Conservation (phyloP, 148 eudicot genomes). For the Persicaria maculosa region DNA sequence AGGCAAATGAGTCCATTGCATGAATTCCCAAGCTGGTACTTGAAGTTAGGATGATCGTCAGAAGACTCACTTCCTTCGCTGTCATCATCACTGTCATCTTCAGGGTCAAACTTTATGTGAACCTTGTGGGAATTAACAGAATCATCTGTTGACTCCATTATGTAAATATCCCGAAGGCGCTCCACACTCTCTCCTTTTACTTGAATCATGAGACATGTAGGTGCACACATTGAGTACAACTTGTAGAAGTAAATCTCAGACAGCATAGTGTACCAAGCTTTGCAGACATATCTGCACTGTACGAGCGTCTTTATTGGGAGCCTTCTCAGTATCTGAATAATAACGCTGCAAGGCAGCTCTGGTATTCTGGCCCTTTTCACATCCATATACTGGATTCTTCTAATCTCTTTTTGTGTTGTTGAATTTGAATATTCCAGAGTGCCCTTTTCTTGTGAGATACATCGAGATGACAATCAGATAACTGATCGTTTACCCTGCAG, state of each 20-base stretch:
- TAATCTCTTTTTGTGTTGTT: not conserved
- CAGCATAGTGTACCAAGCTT: constrained; percentile 30
- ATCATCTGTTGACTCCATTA: constrained; percentile 18
- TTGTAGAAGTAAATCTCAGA: constrained; percentile 25
- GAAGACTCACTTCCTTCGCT: not conserved
- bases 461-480: not conserved
- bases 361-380: not conserved
- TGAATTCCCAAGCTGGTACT: constrained; percentile 28
- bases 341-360: constrained; percentile 30
- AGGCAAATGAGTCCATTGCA: constrained; percentile 42
- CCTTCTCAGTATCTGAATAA: constrained; percentile 31
- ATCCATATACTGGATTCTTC: not conserved
- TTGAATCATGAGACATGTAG: constrained; percentile 22
- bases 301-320: constrained; percentile 28
- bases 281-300: constrained; percentile 39
- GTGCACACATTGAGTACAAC: constrained; percentile 17
- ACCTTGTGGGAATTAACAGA: constrained; percentile 7
- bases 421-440: not conserved
- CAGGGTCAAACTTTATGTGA: not conserved
- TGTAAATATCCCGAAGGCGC: constrained; percentile 9
- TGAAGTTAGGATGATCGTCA: not conserved
- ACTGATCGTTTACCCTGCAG: not conserved
- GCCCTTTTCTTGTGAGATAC: not conserved
- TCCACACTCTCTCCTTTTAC: constrained; percentile 16
- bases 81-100: constrained; percentile 2